These are phyloP conservation scores for Chaetomiaceae sp. DNA, from an alignment of 2,329 filamentous ascomycete genomes.

Conservation along the genomic window DNA sequence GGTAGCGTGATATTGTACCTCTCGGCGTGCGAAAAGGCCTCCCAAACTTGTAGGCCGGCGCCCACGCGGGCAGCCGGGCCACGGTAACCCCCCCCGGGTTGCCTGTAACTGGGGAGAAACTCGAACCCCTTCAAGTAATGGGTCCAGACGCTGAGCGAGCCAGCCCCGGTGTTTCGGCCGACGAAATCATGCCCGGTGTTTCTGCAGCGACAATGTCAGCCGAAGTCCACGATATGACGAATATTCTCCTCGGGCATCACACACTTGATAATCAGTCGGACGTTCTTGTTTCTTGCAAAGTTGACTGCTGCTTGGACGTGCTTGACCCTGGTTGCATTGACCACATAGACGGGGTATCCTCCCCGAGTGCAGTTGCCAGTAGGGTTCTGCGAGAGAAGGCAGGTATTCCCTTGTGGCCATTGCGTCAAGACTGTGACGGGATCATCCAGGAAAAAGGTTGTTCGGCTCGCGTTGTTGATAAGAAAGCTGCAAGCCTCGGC, in stretches of 20 bases:
- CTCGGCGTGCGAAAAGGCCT: too few relatives aligned
- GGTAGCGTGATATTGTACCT: neutral
- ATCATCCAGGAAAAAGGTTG: slow-evolving; percentile 32
- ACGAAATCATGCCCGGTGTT: slow-evolving; percentile 53
- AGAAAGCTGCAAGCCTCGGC: slow-evolving; percentile 24
- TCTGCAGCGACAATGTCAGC: neutral
- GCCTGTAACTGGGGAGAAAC: slow-evolving; percentile 34
- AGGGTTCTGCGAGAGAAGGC: slow-evolving; percentile 22
- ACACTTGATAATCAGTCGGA: slow-evolving; percentile 44
- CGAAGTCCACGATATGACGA: too few relatives aligned
- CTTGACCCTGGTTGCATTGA: slow-evolving; percentile 35
- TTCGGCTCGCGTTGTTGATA: slow-evolving; percentile 15
- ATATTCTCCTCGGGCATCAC: too few relatives aligned
- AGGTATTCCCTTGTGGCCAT: slow-evolving; percentile 34
- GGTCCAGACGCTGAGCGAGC: slow-evolving; percentile 51
- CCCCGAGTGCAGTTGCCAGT: slow-evolving; percentile 33
- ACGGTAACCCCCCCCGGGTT: slow-evolving; percentile 33
- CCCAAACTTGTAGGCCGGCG: slow-evolving; percentile 35
- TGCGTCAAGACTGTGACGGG: slow-evolving; percentile 30
- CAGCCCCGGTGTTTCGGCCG: slow-evolving; percentile 55
- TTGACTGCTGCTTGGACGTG: slow-evolving; percentile 36
- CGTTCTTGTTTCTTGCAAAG: slow-evolving; percentile 41
- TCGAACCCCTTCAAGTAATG: slow-evolving; percentile 45
- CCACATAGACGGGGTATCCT: slow-evolving; percentile 35
- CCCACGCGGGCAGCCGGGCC: slow-evolving; percentile 45